These are phyloP conservation scores for Schizophyllum amplum DNA, from an alignment of 1,284 basidiomycete genomes.

Conservation along the genomic window DNA sequence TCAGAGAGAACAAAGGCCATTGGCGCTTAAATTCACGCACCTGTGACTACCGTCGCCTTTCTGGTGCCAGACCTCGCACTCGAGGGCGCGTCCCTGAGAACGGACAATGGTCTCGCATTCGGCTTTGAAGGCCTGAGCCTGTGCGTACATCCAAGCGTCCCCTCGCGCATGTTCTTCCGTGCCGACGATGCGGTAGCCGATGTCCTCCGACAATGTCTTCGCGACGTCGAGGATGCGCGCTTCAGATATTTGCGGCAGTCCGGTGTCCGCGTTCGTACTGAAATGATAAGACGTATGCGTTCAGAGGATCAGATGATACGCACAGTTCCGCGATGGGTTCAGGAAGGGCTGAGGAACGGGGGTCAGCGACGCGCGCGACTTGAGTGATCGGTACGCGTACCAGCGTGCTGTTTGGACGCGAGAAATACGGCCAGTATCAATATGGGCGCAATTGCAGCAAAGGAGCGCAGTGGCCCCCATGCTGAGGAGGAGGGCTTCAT, in stretches of 20 bases:
- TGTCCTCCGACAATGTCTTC: slow-evolving; percentile 68
- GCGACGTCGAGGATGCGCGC: slow-evolving; percentile 53
- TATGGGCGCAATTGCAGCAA: slow-evolving; percentile 36
- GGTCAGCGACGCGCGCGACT: slow-evolving; percentile 2
- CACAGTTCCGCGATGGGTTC: slow-evolving; percentile 32
- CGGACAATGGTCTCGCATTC: slow-evolving; percentile 52
- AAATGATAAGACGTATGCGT: neutral
- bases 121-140: slow-evolving; percentile 52
- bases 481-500: slow-evolving; percentile 7
- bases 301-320: slow-evolving; percentile 8
- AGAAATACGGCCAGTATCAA: slow-evolving; percentile 33
- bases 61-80: slow-evolving; percentile 87
- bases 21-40: slow-evolving; percentile 25
- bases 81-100: slow-evolving; percentile 46
- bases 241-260: slow-evolving; percentile 65
- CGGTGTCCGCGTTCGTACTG: slow-evolving; percentile 46
- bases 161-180: slow-evolving; percentile 83
- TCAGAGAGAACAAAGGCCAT: neutral
- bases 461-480: slow-evolving; percentile 39
- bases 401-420: slow-evolving; percentile 34
- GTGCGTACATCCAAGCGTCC: slow-evolving; percentile 75
- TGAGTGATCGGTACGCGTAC: slow-evolving; percentile 25
- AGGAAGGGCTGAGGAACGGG: slow-evolving; percentile 27
- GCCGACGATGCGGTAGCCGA: slow-evolving; percentile 90
- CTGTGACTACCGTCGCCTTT: slow-evolving; percentile 78